phyloP scores from a whole-genome alignment of 176 grass and related monocot species.

The Puya raimondii region DNA sequence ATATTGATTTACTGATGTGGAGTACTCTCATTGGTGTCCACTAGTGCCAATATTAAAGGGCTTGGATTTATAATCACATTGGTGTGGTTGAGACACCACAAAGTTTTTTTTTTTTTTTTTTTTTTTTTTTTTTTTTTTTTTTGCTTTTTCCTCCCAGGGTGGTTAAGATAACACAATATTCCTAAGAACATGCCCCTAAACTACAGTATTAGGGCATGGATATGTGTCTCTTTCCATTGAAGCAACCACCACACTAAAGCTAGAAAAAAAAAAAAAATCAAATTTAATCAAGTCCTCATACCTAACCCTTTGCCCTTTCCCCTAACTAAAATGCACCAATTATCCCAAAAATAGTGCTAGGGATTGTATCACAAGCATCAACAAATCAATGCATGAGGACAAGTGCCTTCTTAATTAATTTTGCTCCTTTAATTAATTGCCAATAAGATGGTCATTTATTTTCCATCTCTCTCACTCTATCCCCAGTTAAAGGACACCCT shows the following conservation, averaged over 20 bases:
- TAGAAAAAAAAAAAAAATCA: slow-evolving; percentile 12
- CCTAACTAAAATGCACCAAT: neutral
- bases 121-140: too few species aligned
- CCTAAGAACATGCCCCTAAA: slow-evolving; percentile 24
- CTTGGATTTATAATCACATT: neutral
- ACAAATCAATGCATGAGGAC: slow-evolving; percentile 24
- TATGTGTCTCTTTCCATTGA: slow-evolving; percentile 34
- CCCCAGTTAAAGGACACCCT: slow-evolving; percentile 8
- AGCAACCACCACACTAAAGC: slow-evolving; percentile 57
- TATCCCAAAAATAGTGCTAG: slow-evolving; percentile 23
- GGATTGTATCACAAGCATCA: slow-evolving; percentile 15
- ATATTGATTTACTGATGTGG: slow-evolving; percentile 3
- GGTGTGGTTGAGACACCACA: slow-evolving; percentile 2
- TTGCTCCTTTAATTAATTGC: neutral
- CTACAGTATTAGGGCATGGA: slow-evolving; percentile 33
- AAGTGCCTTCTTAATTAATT: slow-evolving; percentile 6
- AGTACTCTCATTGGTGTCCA: slow-evolving; percentile 20
- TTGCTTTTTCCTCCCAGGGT: neutral
- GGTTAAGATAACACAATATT: slow-evolving; percentile 17
- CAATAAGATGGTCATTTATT: slow-evolving; percentile 5
- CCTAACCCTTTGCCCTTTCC: slow-evolving; percentile 37
- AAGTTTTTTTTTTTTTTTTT: slow-evolving; percentile 18
- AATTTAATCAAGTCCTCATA: slow-evolving; percentile 18
- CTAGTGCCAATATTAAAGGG: slow-evolving; percentile 9
- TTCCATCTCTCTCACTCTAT: slow-evolving; percentile 4